Conservation (phyloP, 495 filamentous ascomycete genomes). For the Pyrenopolyporus hunteri region DNA sequence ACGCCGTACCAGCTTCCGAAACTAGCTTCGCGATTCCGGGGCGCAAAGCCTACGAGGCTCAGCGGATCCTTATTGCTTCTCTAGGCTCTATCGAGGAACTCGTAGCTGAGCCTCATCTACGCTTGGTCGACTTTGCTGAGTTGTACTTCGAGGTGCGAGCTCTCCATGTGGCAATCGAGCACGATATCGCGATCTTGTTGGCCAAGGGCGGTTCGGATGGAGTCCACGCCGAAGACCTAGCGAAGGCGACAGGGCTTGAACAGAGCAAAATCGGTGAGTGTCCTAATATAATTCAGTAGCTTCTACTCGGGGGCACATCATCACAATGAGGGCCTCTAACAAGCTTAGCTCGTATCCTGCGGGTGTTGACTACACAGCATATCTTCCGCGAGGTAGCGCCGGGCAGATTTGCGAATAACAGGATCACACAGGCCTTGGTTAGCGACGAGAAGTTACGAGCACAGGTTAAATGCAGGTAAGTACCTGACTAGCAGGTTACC, state of each 20-base stretch:
- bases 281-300: background rate
- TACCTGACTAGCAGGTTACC: conserved; percentile 17
- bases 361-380: conserved; percentile 27
- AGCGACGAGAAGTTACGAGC: conserved; percentile 34
- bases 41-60: conserved; percentile 39
- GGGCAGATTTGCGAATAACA: conserved; percentile 34
- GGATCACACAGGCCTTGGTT: conserved; percentile 43
- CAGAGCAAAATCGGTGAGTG: conserved; percentile 38
- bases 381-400: conserved; percentile 31
- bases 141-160: conserved; percentile 44
- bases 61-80: conserved; percentile 38
- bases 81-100: conserved; percentile 42
- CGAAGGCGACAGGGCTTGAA: conserved; percentile 39
- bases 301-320: background rate
- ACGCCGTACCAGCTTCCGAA: conserved; percentile 26
- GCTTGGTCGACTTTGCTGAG: conserved; percentile 40
- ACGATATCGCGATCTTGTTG: conserved; percentile 39
- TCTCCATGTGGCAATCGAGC: conserved; percentile 43
- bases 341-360: conserved; percentile 25
- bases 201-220: conserved; percentile 34
- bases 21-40: conserved; percentile 32
- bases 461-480: conserved; percentile 38
- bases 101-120: conserved; percentile 39
- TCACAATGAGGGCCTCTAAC: background rate
- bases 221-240: conserved; percentile 31